Percentiles rank a stretch among this genome's conserved stretches.
These are phyloP conservation scores for Citrullus mucosospermus DNA, from an alignment of 306 rosid genomes.

Conservation along the genomic window DNA sequence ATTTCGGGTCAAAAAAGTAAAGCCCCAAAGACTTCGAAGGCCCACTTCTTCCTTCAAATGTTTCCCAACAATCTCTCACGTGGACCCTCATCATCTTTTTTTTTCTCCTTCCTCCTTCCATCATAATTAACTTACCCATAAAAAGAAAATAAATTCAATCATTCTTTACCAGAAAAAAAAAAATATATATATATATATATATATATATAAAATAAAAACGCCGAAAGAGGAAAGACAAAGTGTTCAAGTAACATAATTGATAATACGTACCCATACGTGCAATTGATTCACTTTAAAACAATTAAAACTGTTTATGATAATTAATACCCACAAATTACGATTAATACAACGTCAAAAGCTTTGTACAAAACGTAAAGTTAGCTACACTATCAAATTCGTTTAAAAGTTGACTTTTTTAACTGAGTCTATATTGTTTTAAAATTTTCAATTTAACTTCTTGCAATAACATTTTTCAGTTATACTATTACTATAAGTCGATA, in stretches of 20 bases:
- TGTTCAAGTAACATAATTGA: neutral
- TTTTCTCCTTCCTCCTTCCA: neutral
- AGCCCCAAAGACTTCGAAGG: neutral
- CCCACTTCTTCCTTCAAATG: constrained; percentile 2
- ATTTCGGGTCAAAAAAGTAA: neutral
- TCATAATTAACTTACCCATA: neutral
- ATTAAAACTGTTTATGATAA: neutral
- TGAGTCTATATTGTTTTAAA: neutral
- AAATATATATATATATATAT: too few species aligned
- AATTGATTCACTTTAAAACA: neutral
- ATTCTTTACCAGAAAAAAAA: neutral
- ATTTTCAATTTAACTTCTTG: neutral
- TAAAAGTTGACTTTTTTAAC: neutral
- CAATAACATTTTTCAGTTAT: neutral
- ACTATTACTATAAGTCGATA: neutral
- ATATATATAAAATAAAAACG: neutral
- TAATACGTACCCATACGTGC: neutral
- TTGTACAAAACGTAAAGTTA: neutral
- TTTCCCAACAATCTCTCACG: constrained; percentile 5
- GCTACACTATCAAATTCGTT: neutral
- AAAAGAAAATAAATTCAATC: neutral
- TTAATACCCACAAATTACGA: neutral
- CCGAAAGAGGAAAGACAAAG: neutral
- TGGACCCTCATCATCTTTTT: neutral
- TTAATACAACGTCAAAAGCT: neutral